phyloP scores from a whole-genome alignment of 2,329 filamentous ascomycete genomes.

The Cytospora chrysosperma region DNA sequence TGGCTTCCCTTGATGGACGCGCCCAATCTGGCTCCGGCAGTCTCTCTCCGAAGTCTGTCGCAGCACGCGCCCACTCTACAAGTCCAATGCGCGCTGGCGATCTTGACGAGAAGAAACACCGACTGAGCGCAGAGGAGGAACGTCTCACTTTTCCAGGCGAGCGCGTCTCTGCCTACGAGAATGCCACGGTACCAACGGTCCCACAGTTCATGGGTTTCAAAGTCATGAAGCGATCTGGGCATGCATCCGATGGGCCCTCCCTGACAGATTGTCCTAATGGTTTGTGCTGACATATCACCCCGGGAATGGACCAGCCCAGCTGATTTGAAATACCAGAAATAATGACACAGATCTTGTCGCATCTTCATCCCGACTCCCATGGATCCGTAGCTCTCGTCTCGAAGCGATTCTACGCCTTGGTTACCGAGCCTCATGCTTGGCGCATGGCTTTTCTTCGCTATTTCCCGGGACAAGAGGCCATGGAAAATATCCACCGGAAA shows the following conservation, averaged over 20 bases:
- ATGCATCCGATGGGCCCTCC: conserved; percentile 41
- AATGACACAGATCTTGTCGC: conserved; percentile 84
- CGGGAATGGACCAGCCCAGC: conserved; percentile 11
- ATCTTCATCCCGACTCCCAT: conserved; percentile 82
- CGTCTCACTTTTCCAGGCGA: conserved; percentile 44
- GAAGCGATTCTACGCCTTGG: conserved; percentile 78
- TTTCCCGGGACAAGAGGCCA: conserved; percentile 73
- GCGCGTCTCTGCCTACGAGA: conserved; percentile 61
- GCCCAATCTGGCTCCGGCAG: conserved; percentile 36
- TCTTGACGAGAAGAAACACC: conserved; percentile 51
- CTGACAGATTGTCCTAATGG: conserved; percentile 75
- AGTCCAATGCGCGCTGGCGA: conserved; percentile 40
- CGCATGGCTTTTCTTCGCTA: conserved; percentile 86
- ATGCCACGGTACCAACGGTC: conserved; percentile 50
- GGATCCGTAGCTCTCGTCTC: conserved; percentile 82
- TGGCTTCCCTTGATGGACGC: conserved; percentile 38
- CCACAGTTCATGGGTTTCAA: conserved; percentile 55
- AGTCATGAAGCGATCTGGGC: conserved; percentile 49
- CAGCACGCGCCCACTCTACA: conserved; percentile 28
- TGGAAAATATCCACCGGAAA: conserved; percentile 38
- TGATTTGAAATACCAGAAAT: conserved; percentile 64
- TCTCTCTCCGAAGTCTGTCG: conserved; percentile 38
- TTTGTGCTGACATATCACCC: conserved; percentile 41
- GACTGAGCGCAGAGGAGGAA: conserved; percentile 47
- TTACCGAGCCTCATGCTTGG: conserved; percentile 93